Percentiles rank a stretch among this genome's conserved stretches.
phyloP scores from a whole-genome alignment of 805 yeast species.

The Wickerhamiella azymoides region DNA sequence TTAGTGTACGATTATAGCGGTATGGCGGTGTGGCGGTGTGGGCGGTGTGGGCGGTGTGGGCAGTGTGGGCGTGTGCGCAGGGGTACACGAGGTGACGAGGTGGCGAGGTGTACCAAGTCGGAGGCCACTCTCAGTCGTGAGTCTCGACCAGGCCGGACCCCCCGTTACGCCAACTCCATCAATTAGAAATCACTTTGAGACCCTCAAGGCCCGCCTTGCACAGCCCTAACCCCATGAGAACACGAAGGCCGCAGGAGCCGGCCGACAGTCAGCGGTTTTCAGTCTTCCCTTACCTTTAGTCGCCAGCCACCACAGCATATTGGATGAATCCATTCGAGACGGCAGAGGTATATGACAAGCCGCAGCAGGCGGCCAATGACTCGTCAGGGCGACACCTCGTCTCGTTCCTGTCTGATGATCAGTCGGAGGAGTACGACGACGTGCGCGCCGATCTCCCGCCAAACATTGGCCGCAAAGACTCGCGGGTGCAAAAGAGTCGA shows the following conservation, averaged over 20 bases:
- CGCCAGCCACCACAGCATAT: not conserved
- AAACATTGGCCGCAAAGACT: slow-evolving; percentile 4
- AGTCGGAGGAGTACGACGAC: slow-evolving; percentile 1
- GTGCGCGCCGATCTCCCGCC: not conserved
- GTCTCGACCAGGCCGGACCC: no score
- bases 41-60: no score
- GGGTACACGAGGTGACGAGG: no score
- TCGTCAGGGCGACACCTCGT: not conserved
- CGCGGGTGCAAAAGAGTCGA: slow-evolving; percentile 7
- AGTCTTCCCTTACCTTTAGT: no score
- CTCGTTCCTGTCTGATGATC: slow-evolving; percentile 4
- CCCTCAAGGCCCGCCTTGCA: not conserved
- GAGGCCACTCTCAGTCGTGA: no score
- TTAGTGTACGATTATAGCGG: no score
- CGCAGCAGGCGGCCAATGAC: slow-evolving; percentile 2
- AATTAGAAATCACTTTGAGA: not conserved
- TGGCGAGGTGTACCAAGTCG: no score
- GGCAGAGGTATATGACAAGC: slow-evolving; percentile 1
- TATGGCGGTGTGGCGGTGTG: no score
- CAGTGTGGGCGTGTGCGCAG: no score
- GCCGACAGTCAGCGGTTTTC: slow-evolving; percentile 33
- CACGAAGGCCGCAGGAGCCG: slow-evolving; percentile 26
- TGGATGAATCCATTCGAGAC: slow-evolving; percentile 7
- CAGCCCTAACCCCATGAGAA: not conserved
- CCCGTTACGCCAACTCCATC: slow-evolving; percentile 3